Evolutionary conservation across 495 filamentous ascomycete species (phyloP).

Genomic region (Aspergillus sclerotioniger): DNA sequence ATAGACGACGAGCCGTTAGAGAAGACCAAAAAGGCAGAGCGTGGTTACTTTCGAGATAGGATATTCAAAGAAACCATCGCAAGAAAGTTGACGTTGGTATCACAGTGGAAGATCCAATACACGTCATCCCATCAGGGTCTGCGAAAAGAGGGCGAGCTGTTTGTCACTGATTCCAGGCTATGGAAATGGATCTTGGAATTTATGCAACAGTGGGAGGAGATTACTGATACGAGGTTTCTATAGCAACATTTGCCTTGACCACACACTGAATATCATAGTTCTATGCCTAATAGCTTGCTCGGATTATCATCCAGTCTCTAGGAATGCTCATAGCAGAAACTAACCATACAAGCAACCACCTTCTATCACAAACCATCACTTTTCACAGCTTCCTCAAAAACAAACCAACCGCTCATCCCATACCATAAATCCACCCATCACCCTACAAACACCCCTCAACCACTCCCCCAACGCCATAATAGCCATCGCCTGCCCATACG

Average conservation of each 20-base stretch:
- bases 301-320: too few species aligned
- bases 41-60: background rate
- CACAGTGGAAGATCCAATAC: background rate
- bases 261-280: too few species aligned
- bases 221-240: background rate
- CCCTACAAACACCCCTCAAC: slow-evolving; percentile 43
- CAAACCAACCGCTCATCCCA: too few species aligned
- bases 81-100: background rate
- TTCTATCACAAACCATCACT: too few species aligned
- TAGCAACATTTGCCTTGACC: too few species aligned
- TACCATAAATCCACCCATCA: too few species aligned
- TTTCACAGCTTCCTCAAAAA: too few species aligned
- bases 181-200: background rate
- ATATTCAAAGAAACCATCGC: background rate
- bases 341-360: too few species aligned
- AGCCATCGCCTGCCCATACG: slow-evolving; percentile 76
- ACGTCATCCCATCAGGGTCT: background rate
- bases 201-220: background rate
- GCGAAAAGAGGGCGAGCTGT: background rate
- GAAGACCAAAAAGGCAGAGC: background rate
- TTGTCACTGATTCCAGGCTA: background rate
- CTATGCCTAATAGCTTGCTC: too few species aligned
- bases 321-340: too few species aligned
- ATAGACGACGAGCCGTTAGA: background rate
- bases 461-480: slow-evolving; percentile 70